A percentile compares a stretch with the other conserved stretches of the same genome.
phyloP scores from a whole-genome alignment of 352 stramenopile genomes.

The Phytophthora ohioensis region DNA sequence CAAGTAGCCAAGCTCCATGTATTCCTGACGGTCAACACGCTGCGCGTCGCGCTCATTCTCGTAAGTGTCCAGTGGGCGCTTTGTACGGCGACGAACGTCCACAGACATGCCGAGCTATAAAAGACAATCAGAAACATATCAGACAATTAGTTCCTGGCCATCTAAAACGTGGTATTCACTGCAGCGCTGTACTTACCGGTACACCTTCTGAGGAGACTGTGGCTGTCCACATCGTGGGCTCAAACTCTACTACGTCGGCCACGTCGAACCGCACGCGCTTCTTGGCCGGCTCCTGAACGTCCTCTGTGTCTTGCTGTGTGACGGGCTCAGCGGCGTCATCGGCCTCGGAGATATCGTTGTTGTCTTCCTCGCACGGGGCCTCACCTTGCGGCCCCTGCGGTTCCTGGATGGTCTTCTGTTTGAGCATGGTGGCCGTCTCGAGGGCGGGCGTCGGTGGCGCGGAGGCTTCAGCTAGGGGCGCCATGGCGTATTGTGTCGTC shows the following conservation, averaged over 20 bases:
- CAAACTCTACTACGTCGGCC: conserved; percentile 82
- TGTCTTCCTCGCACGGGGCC: conserved; percentile 35
- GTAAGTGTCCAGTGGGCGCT: conserved; percentile 69
- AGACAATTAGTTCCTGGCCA: conserved; percentile 8
- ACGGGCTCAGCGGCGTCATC: conserved; percentile 13
- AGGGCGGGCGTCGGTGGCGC: conserved; percentile 1
- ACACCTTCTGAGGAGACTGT: conserved; percentile 81
- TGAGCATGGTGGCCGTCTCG: conserved; percentile 28
- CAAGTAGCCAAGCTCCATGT: conserved; percentile 86
- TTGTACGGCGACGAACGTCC: conserved; percentile 69
- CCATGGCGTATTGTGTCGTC: conserved; percentile 40
- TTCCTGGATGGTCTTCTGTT: conserved; percentile 33
- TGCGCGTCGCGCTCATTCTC: conserved; percentile 64
- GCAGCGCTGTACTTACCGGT: conserved; percentile 49
- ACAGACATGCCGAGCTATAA: conserved; percentile 72
- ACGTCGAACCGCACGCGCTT: conserved; percentile 68
- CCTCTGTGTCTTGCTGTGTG: conserved; percentile 19
- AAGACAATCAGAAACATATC: conserved; percentile 8
- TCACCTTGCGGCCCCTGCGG: conserved; percentile 35
- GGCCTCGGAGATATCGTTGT: conserved; percentile 5
- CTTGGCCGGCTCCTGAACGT: conserved; percentile 22
- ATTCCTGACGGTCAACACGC: conserved; percentile 75
- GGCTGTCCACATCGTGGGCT: conserved; percentile 84
- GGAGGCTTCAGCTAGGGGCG: conserved; percentile 41
- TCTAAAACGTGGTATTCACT: background rate